Evolutionary conservation across 768 basidiomycete species (phyloP).

Genomic region (Rhodosporidiobolus sp.): DNA sequence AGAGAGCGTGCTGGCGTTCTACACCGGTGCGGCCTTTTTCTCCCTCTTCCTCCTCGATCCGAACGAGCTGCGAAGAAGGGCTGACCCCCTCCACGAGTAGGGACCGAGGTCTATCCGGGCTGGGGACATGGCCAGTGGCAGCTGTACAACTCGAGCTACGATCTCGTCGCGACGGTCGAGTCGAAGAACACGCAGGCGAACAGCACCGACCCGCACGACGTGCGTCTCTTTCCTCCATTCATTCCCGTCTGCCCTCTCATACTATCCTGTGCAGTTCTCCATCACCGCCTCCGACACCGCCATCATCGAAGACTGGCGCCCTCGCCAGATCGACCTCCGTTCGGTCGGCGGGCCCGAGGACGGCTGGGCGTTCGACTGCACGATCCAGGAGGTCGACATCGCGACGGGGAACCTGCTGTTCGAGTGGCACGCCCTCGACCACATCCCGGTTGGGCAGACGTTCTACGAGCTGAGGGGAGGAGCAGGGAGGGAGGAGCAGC

Average conservation of each 20-base stretch:
- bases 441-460: constrained; percentile 38
- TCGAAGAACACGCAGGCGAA: neutral
- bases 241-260: too few relatives aligned
- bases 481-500: neutral
- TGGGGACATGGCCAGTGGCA: constrained; percentile 3
- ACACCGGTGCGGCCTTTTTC: neutral
- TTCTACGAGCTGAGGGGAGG: constrained; percentile 18
- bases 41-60: neutral
- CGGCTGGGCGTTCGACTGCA: constrained; percentile 39
- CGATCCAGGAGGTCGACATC: constrained; percentile 44
- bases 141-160: constrained; percentile 6
- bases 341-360: constrained; percentile 17
- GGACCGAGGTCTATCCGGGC: neutral
- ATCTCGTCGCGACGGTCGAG: neutral
- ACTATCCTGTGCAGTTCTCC: constrained; percentile 9
- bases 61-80: neutral
- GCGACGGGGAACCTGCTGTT: constrained; percentile 41
- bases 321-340: constrained; percentile 35
- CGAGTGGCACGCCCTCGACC: constrained; percentile 44
- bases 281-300: constrained; percentile 45
- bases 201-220: constrained; percentile 2
- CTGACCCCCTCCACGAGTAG: neutral
- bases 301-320: constrained; percentile 33
- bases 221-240: neutral
- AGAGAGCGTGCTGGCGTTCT: constrained; percentile 2